Evolutionary conservation across 192 early-diverging fungal species (phyloP).

Genomic region (Backusella parvicylindrica): DNA sequence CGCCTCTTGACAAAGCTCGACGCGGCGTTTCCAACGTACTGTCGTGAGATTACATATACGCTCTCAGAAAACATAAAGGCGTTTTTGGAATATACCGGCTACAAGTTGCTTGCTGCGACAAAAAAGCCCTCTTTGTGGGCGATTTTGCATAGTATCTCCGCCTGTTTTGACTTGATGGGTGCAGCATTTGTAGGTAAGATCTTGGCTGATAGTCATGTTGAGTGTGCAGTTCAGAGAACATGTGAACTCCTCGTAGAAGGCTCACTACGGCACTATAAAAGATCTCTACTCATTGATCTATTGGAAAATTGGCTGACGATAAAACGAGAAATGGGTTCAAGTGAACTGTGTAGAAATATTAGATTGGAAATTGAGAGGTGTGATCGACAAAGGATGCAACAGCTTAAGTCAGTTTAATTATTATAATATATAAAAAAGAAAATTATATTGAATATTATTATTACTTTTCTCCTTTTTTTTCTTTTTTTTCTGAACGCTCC

Average conservation of each 20-base stretch:
- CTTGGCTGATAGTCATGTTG: slow-evolving; percentile 27
- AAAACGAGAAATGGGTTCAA: slow-evolving; percentile 19
- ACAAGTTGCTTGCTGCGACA: slow-evolving; percentile 26
- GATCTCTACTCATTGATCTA: slow-evolving; percentile 9
- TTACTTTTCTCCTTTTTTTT: not conserved
- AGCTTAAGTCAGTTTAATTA: not conserved
- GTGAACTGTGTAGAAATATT: slow-evolving; percentile 21
- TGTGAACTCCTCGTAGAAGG: slow-evolving; percentile 21
- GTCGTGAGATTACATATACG: slow-evolving; percentile 37
- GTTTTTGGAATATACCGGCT: slow-evolving; percentile 36
- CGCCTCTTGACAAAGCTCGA: slow-evolving; percentile 29
- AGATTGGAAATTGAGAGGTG: slow-evolving; percentile 26
- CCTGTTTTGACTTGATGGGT: slow-evolving; percentile 33
- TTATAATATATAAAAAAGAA: not conserved
- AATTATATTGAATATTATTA: not conserved
- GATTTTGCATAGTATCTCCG: slow-evolving; percentile 26
- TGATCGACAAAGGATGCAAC: slow-evolving; percentile 9
- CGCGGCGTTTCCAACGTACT: slow-evolving; percentile 31
- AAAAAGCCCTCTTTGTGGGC: not conserved
- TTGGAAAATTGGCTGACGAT: slow-evolving; percentile 21
- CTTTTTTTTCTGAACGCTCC: not conserved
- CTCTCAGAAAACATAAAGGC: slow-evolving; percentile 36
- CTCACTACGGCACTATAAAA: slow-evolving; percentile 12
- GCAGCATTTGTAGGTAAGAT: slow-evolving; percentile 30
- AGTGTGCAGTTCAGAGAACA: slow-evolving; percentile 27